Percentiles rank a stretch among this genome's conserved stretches.
Evolutionary conservation across 441 rosid genomes (phyloP).

Genomic region (Adansonia madagascariensis): DNA sequence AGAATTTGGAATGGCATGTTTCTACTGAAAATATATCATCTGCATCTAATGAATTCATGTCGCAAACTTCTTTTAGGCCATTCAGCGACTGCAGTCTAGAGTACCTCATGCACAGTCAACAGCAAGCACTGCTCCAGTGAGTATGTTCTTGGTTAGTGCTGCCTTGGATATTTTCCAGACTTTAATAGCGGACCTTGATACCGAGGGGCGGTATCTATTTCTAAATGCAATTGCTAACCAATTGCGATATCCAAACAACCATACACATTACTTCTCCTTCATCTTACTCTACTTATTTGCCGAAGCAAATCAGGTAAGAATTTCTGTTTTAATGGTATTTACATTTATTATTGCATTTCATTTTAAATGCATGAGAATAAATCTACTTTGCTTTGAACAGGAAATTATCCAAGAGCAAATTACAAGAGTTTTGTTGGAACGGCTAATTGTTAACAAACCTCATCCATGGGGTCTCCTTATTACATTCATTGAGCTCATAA

Average conservation of each 20-base stretch:
- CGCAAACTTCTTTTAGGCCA: constrained; percentile 49
- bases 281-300: constrained; percentile 82
- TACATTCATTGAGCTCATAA: constrained; percentile 98
- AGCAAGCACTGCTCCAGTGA: constrained; percentile 48
- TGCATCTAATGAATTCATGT: not conserved
- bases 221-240: constrained; percentile 95
- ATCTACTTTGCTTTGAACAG: constrained; percentile 38
- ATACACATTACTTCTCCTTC: constrained; percentile 95
- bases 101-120: constrained; percentile 70
- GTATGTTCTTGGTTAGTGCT: constrained; percentile 62
- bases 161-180: constrained; percentile 79
- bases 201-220: constrained; percentile 94
- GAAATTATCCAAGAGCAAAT: constrained; percentile 99
- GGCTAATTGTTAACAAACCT: constrained; percentile 90
- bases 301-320: constrained; percentile 81
- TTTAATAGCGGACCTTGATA: constrained; percentile 69
- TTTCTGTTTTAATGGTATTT: not conserved
- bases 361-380: not conserved
- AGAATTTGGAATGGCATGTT: not conserved
- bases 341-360: not conserved
- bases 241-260: constrained; percentile 98
- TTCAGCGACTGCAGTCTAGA: constrained; percentile 79
- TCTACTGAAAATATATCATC: constrained; percentile 2
- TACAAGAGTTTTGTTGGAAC: constrained; percentile 91
- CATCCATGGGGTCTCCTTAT: constrained; percentile 99